These are phyloP conservation scores for Persicaria tinctoria DNA, from an alignment of 148 eudicot species.

Conservation along the genomic window DNA sequence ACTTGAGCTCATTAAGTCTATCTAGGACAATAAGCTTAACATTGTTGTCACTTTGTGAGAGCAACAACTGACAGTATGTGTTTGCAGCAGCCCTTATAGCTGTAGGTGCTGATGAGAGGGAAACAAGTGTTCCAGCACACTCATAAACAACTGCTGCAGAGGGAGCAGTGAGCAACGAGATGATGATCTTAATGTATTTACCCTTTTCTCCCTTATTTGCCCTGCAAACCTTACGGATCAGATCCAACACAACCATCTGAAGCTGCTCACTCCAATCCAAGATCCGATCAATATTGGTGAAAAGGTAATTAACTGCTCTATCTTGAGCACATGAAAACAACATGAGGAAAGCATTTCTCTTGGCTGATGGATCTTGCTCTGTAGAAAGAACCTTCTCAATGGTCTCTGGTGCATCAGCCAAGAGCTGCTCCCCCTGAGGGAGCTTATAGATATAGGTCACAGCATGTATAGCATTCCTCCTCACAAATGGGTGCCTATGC, in stretches of 20 bases:
- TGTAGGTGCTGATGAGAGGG: slow-evolving; percentile 86
- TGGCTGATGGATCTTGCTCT: slow-evolving; percentile 75
- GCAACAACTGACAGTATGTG: slow-evolving; percentile 83
- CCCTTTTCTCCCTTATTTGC: slow-evolving; percentile 82
- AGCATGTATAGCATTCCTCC: slow-evolving; percentile 72
- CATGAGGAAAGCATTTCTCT: slow-evolving; percentile 90
- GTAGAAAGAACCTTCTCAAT: slow-evolving; percentile 65
- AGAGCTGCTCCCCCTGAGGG: slow-evolving; percentile 73
- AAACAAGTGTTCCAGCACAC: slow-evolving; percentile 87
- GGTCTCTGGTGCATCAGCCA: slow-evolving; percentile 62
- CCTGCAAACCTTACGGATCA: slow-evolving; percentile 80
- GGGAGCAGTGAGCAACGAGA: slow-evolving; percentile 76
- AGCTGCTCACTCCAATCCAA: slow-evolving; percentile 78
- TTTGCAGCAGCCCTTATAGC: slow-evolving; percentile 87
- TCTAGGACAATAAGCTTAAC: slow-evolving; percentile 95
- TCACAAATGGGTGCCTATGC: slow-evolving; percentile 63
- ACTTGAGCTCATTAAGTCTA: slow-evolving; percentile 70
- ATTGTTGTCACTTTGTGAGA: slow-evolving; percentile 92
- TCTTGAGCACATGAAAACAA: slow-evolving; percentile 84
- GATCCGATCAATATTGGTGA: slow-evolving; percentile 60
- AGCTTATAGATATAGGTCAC: slow-evolving; percentile 67
- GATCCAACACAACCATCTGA: slow-evolving; percentile 91
- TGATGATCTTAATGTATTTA: slow-evolving; percentile 78
- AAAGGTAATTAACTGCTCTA: slow-evolving; percentile 70
- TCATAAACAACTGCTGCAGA: slow-evolving; percentile 83